Evolutionary conservation across 2,329 filamentous ascomycete genomes (phyloP).

Genomic region (Mycosphaerella sp.): DNA sequence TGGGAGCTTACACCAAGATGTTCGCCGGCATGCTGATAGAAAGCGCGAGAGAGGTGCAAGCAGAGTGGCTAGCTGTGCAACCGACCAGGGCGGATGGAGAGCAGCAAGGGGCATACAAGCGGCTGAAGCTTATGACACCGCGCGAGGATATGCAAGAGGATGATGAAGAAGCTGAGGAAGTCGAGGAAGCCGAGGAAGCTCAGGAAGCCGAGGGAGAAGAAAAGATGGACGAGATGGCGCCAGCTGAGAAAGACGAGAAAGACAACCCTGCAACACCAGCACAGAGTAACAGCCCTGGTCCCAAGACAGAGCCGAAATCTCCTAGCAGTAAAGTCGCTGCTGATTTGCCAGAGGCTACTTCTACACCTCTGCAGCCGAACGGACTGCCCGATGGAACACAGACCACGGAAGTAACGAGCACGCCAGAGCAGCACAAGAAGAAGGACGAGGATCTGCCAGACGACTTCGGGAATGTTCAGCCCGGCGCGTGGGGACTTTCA

Average conservation of each 20-base stretch:
- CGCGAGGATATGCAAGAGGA: conserved; percentile 18
- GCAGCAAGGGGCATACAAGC: conserved; percentile 38
- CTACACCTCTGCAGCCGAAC: conserved; percentile 1
- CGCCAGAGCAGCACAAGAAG: conserved; percentile 6
- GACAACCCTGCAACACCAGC: neutral
- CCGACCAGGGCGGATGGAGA: conserved; percentile 49
- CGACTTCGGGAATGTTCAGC: conserved; percentile 17
- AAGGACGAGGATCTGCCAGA: conserved; percentile 13
- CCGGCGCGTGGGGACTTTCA: conserved; percentile 26
- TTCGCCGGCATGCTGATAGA: conserved; percentile 73
- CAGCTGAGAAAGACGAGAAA: conserved; percentile 6
- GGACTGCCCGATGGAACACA: conserved; percentile 11
- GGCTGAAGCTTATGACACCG: conserved; percentile 24
- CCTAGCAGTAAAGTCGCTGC: conserved; percentile 8
- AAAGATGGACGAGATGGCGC: neutral
- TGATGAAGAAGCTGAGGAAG: conserved; percentile 30
- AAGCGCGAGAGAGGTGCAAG: conserved; percentile 62
- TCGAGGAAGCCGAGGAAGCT: conserved; percentile 22
- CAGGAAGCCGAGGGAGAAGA: conserved; percentile 2
- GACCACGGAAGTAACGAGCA: conserved; percentile 10
- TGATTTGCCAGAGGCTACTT: conserved; percentile 4
- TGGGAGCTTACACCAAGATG: conserved; percentile 68
- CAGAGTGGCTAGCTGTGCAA: conserved; percentile 59
- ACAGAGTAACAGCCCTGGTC: neutral
- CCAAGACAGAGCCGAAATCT: conserved; percentile 6